Evolutionary conservation across 208 protist species (phyloP).

Genomic region (Sergeia podlipaevii): DNA sequence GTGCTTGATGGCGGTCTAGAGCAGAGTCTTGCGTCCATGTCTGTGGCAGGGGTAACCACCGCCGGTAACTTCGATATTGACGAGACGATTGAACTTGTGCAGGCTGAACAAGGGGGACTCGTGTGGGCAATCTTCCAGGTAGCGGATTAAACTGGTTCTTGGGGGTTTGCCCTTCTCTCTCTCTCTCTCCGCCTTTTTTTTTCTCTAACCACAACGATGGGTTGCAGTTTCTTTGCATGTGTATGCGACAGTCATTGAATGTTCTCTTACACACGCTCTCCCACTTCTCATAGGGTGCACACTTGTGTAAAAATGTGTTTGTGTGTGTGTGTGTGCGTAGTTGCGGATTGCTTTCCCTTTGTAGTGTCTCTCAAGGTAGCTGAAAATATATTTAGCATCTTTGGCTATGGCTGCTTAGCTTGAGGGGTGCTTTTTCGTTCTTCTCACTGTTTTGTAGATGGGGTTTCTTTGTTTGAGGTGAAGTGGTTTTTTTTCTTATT

Average conservation of each 20-base stretch:
- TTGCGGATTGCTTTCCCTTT: too few relatives aligned
- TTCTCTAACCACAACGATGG: not conserved
- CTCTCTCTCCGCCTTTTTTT: not conserved
- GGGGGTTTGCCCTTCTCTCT: conserved; percentile 8
- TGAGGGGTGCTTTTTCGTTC: not conserved
- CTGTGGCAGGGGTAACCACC: too few relatives aligned
- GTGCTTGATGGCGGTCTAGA: conserved; percentile 3
- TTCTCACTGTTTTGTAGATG: not conserved
- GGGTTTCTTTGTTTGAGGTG: not conserved
- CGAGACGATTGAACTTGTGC: conserved; percentile 61
- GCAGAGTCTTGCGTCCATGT: conserved; percentile 16
- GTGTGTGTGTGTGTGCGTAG: too few relatives aligned
- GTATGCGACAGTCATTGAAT: too few relatives aligned
- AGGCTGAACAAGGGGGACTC: conserved; percentile 48
- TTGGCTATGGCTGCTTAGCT: not conserved
- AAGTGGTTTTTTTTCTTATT: conserved; percentile 1
- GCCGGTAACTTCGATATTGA: conserved; percentile 29
- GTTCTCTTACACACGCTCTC: too few relatives aligned
- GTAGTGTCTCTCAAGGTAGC: not conserved
- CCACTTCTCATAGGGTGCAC: too few relatives aligned
- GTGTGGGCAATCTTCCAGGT: conserved; percentile 79
- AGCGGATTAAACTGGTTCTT: conserved; percentile 12
- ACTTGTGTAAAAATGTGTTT: too few relatives aligned
- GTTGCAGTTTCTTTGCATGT: too few relatives aligned
- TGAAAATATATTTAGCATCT: not conserved